A percentile compares a stretch with the other conserved stretches of the same genome.
Evolutionary conservation across 2,329 filamentous ascomycete species (phyloP).

Genomic region (Fusarium subglutinans): DNA sequence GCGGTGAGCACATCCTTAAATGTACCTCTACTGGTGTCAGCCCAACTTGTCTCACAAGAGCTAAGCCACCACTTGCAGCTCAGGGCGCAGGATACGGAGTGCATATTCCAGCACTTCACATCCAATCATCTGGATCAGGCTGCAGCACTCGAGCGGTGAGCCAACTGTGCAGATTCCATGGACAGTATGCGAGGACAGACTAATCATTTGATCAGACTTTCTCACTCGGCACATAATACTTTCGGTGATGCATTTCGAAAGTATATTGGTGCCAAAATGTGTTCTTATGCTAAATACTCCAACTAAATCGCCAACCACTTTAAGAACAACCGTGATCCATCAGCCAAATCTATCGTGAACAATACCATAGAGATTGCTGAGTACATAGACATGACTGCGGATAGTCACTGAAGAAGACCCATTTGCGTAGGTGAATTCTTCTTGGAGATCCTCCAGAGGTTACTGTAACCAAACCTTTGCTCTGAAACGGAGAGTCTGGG

Average conservation of each 20-base stretch:
- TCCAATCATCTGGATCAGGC: background rate
- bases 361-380: no score
- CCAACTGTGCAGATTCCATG: background rate
- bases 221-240: rapidly evolving
- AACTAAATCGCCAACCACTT: background rate
- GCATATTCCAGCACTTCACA: background rate
- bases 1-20: background rate
- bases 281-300: no score
- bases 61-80: background rate
- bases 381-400: no score
- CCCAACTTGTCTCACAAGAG: rapidly evolving
- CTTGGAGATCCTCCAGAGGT: no score
- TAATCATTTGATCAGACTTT: background rate
- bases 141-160: background rate
- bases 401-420: no score
- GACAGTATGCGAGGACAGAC: rapidly evolving
- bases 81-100: rapidly evolving
- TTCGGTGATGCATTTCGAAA: no score
- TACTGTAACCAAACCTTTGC: no score
- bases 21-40: background rate
- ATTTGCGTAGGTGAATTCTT: no score
- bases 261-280: no score
- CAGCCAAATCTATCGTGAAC: background rate
- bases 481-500: no score
- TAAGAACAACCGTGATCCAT: background rate